These are phyloP conservation scores for Casuarina glauca DNA, from an alignment of 306 rosid species.

Conservation along the genomic window DNA sequence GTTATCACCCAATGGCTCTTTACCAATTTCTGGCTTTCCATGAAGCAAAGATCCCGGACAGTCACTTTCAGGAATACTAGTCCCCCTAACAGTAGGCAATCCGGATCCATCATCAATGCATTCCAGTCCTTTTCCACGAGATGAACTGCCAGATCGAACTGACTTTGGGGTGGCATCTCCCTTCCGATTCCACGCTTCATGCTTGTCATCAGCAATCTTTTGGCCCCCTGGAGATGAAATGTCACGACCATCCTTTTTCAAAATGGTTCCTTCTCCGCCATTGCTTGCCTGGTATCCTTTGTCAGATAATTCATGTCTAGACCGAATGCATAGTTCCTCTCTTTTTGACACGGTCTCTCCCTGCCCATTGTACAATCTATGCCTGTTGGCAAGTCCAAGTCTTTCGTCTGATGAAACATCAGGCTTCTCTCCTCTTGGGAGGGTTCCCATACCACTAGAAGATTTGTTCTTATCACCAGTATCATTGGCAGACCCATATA, in stretches of 20 bases:
- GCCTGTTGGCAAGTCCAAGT: slow-evolving; percentile 26
- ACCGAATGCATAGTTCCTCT: slow-evolving; percentile 39
- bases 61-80: slow-evolving; percentile 38
- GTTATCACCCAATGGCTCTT: slow-evolving; percentile 46
- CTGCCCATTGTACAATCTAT: slow-evolving; percentile 39
- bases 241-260: slow-evolving; percentile 41
- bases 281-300: slow-evolving; percentile 41
- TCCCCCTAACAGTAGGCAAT: slow-evolving; percentile 44
- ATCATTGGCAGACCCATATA: slow-evolving; percentile 30
- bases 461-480: slow-evolving; percentile 31
- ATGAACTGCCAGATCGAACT: slow-evolving; percentile 43
- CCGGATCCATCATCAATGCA: slow-evolving; percentile 41
- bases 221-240: slow-evolving; percentile 41
- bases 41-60: slow-evolving; percentile 34
- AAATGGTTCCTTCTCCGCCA: slow-evolving; percentile 39
- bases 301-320: slow-evolving; percentile 40
- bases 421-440: slow-evolving; percentile 38
- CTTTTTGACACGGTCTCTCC: slow-evolving; percentile 42
- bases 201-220: slow-evolving; percentile 39
- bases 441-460: slow-evolving; percentile 36
- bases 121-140: slow-evolving; percentile 48
- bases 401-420: slow-evolving; percentile 22
- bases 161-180: slow-evolving; percentile 45
- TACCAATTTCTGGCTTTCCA: slow-evolving; percentile 38
- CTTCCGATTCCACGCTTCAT: slow-evolving; percentile 41